Base-by-base conservation (phyloP, 1,284 basidiomycete species). In the Cerioporus squamosus region DNA sequence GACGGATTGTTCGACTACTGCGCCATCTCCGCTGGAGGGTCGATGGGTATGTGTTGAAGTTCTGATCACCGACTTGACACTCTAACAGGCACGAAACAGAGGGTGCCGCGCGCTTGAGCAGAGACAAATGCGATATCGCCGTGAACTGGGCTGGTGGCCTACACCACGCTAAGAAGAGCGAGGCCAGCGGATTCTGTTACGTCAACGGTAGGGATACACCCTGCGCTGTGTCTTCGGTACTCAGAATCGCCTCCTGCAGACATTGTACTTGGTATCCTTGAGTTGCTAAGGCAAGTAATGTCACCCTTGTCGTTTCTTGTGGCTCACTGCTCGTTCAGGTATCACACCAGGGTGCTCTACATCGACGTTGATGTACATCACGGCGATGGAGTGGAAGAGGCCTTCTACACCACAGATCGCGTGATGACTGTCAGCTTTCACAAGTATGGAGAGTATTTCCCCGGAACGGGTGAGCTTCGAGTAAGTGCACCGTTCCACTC, bases 331-430 rank as follows among this genome's bases (percentile, higher is more conserved):
- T 9, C 33, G 9, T 43, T 9, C 40, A 91, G 95, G 65, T 98
- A 98, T 74, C 96, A 99, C 71, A 86, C 88, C 20, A 86, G 97
- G 38, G 97, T 99, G 5, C 81, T 99, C 26, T 99, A 99, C 76
- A 95, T 99, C 68, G 97, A 99, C 71, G 97, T 99, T 61, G 97
- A 99, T 71, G 94, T 98, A 0, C 97, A 99, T 74, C 97, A 99
- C 66, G 97, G 97, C 17, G 97, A 99, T 74, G 97, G 97, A 44
- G 97, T 99, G 8, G 97, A 99, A 73, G 97, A 99, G 75, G 97
- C 97, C 0, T 99, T 99, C 74, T 99, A 98, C 74, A 97, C 96
- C 0, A 99, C 97, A 15, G 97, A 99, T 72, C 83, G 97, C 45
- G 97, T 99, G 50, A 99, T 99, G 97, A 98, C 97, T 0, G 90